phyloP scores from a whole-genome alignment of 106 monocot genomes.

The Allium fistulosum region DNA sequence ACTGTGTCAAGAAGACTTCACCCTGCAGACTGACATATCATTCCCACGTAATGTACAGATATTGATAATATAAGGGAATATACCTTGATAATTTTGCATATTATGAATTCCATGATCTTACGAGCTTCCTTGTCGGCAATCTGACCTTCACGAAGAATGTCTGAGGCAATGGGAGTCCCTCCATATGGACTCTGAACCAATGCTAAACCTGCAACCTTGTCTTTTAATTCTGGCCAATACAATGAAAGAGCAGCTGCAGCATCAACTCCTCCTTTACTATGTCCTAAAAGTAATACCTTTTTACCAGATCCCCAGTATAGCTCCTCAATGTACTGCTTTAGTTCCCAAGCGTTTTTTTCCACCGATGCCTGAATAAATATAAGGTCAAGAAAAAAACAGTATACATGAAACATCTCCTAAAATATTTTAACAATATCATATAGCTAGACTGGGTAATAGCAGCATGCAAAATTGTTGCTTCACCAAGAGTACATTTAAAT shows the following conservation, averaged over 20 bases:
- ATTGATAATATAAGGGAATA: not conserved
- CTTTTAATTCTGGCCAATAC: constrained; percentile 55
- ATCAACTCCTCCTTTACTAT: constrained; percentile 73
- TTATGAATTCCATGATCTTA: constrained; percentile 56
- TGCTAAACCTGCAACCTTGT: constrained; percentile 61
- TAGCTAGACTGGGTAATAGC: too few relatives aligned
- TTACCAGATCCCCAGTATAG: constrained; percentile 65
- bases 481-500: too few relatives aligned
- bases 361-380: constrained; percentile 45
- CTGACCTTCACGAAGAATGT: constrained; percentile 67
- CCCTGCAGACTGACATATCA: too few relatives aligned
- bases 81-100: constrained; percentile 68
- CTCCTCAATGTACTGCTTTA: constrained; percentile 65
- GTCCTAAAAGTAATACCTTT: constrained; percentile 50
- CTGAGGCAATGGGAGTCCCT: constrained; percentile 53
- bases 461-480: too few relatives aligned
- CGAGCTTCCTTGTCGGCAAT: constrained; percentile 56
- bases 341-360: constrained; percentile 61
- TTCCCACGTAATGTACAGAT: too few relatives aligned
- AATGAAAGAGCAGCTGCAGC: constrained; percentile 56
- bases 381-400: not conserved
- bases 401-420: not conserved
- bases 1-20: too few relatives aligned
- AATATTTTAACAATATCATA: too few relatives aligned
- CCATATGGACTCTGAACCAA: constrained; percentile 70